A percentile compares a stretch with the other conserved stretches of the same genome.
Evolutionary conservation across 192 early-diverging fungal genomes (phyloP).

Genomic region (Coemansia sp.): DNA sequence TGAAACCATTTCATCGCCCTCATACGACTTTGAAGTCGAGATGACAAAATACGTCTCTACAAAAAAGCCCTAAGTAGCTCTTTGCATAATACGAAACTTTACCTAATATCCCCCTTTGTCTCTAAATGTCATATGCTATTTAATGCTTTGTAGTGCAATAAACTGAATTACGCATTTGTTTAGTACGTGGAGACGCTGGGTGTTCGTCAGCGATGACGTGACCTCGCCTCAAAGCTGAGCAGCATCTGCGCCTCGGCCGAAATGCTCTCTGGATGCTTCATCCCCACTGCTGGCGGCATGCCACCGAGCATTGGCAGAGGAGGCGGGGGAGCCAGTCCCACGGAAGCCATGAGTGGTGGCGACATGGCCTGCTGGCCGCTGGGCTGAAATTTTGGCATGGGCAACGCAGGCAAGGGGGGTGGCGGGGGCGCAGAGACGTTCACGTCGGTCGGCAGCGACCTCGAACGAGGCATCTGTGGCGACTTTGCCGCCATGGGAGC

Average conservation of each 20-base stretch:
- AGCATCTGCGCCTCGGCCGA: constrained; percentile 49
- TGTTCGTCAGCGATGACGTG: constrained; percentile 4
- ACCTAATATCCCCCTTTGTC: background rate
- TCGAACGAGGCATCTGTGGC: constrained; percentile 5
- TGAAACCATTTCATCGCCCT: constrained; percentile 7
- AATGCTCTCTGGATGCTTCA: constrained; percentile 12
- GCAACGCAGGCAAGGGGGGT: constrained; percentile 25
- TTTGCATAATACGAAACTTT: background rate
- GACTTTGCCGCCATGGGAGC: constrained; percentile 8
- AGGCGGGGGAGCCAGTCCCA: constrained; percentile 5
- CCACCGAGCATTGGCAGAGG: background rate
- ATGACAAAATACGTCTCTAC: constrained; percentile 29
- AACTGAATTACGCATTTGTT: too few relatives aligned
- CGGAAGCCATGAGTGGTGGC: background rate
- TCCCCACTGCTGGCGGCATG: constrained; percentile 8
- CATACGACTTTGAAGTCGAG: constrained; percentile 27
- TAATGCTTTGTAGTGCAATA: background rate
- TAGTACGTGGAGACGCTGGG: too few relatives aligned
- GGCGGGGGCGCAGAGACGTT: background rate
- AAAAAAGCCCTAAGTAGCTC: background rate
- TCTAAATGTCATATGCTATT: background rate
- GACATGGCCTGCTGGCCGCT: background rate
- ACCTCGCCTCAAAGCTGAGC: constrained; percentile 32
- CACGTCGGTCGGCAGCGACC: constrained; percentile 14
- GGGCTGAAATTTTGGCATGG: constrained; percentile 49